Evolutionary conservation across 352 stramenopile genomes (phyloP).

Genomic region (Phytopythium mirpurense): DNA sequence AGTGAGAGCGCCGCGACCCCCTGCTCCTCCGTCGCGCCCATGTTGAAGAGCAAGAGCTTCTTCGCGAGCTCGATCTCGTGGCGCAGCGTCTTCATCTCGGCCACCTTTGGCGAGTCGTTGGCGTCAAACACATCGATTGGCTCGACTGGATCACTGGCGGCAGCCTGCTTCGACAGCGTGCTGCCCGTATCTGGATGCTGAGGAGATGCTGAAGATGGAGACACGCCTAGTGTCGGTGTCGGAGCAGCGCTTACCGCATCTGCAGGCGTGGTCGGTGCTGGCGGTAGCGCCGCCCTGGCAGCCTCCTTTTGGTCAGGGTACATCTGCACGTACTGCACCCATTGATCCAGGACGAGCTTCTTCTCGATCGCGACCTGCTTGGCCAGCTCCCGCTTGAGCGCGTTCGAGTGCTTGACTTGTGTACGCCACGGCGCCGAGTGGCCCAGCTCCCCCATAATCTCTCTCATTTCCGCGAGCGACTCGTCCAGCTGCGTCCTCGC

Average conservation of each 20-base stretch:
- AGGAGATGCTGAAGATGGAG: conserved; percentile 1
- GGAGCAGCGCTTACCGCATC: background rate
- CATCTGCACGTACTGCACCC: conserved; percentile 48
- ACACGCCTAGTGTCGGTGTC: background rate
- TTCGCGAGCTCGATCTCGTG: conserved; percentile 55
- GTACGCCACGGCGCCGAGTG: conserved; percentile 51
- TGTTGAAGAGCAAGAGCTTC: conserved; percentile 32
- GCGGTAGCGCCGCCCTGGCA: background rate
- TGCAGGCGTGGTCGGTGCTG: background rate
- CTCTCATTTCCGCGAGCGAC: conserved; percentile 41
- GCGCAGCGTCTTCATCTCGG: conserved; percentile 71
- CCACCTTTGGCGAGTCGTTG: conserved; percentile 40
- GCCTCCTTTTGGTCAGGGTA: conserved; percentile 20
- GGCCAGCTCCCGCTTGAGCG: conserved; percentile 45
- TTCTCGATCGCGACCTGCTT: conserved; percentile 52
- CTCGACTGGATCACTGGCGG: conserved; percentile 9
- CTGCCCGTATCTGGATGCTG: conserved; percentile 4
- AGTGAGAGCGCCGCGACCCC: conserved; percentile 11
- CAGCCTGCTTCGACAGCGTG: conserved; percentile 4
- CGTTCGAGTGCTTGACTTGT: conserved; percentile 61
- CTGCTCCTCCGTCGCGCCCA: conserved; percentile 13
- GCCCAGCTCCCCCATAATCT: conserved; percentile 54
- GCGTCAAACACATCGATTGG: conserved; percentile 31
- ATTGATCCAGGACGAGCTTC: conserved; percentile 52
- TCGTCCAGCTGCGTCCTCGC: conserved; percentile 31